These are phyloP conservation scores for Penicillium daleae DNA, from an alignment of 495 filamentous ascomycete species.

Conservation along the genomic window DNA sequence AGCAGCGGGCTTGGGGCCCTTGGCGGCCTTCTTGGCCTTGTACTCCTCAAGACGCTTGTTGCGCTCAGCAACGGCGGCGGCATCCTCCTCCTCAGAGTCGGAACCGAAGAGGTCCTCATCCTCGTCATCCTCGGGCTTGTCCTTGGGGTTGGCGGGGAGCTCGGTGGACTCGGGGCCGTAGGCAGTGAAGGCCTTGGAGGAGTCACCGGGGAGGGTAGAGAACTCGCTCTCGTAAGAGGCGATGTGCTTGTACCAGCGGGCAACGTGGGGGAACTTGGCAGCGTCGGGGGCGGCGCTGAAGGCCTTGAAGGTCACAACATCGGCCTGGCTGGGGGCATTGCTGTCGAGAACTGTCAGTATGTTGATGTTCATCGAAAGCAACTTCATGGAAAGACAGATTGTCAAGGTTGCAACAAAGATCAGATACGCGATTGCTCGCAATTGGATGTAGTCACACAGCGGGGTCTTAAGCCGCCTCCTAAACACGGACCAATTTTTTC, in stretches of 20 bases:
- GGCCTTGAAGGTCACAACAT: conserved; percentile 92
- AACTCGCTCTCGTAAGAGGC: conserved; percentile 89
- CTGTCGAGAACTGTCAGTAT: conserved; percentile 56
- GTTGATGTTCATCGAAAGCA: conserved; percentile 12
- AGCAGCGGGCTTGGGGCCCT: conserved; percentile 79
- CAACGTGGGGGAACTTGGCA: conserved; percentile 88
- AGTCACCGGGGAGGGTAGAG: conserved; percentile 85
- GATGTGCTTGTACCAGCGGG: conserved; percentile 99
- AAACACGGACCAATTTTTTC: conserved; percentile 97
- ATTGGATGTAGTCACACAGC: conserved; percentile 81
- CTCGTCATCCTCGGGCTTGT: conserved; percentile 73
- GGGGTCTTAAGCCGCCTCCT: conserved; percentile 98
- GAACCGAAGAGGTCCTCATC: conserved; percentile 88
- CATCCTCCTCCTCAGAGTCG: conserved; percentile 90
- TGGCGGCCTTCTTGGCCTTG: conserved; percentile 93
- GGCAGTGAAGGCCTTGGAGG: conserved; percentile 80
- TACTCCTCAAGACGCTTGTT: conserved; percentile 91
- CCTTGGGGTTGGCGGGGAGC: conserved; percentile 79
- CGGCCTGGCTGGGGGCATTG: conserved; percentile 86
- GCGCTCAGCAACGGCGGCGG: conserved; percentile 77
- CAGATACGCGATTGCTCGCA: conserved; percentile 84
- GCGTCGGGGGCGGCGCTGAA: conserved; percentile 73
- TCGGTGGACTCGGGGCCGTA: conserved; percentile 86
- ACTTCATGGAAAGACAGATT: conserved; percentile 2
- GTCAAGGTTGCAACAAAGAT: conserved; percentile 43